A percentile compares a stretch with the other conserved stretches of the same genome.
phyloP scores from a whole-genome alignment of 805 yeast species.

The Kodamaea lidongshanica region DNA sequence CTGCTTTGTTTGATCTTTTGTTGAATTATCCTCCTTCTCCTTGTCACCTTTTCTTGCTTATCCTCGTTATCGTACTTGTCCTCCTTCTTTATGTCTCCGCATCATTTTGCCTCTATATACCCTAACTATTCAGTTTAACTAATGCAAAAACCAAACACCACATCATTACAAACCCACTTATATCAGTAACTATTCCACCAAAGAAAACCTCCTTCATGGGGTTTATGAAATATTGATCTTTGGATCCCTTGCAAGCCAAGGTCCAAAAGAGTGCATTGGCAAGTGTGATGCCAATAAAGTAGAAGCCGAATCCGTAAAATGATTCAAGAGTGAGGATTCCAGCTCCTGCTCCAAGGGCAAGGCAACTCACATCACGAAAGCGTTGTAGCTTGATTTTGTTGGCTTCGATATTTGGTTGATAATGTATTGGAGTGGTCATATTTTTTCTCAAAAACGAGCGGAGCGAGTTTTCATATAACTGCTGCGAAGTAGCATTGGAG shows the following conservation, averaged over 20 bases:
- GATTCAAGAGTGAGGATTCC: conserved; percentile 37
- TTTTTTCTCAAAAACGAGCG: not conserved
- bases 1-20: too few relatives aligned
- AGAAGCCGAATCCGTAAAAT: conserved; percentile 29
- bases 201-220: conserved; percentile 31
- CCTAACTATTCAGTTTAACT: conserved; percentile 20
- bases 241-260: conserved; percentile 28
- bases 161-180: conserved; percentile 41
- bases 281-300: conserved; percentile 27
- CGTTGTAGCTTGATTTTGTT: conserved; percentile 24
- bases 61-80: too few relatives aligned
- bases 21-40: too few relatives aligned
- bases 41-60: not conserved
- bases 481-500: too few relatives aligned
- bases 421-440: conserved; percentile 12
- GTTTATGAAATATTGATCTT: conserved; percentile 17
- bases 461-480: not conserved
- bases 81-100: too few relatives aligned
- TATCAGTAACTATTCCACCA: conserved; percentile 25
- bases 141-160: conserved; percentile 43
- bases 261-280: conserved; percentile 24
- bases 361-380: conserved; percentile 33
- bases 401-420: conserved; percentile 24
- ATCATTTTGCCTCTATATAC: too few relatives aligned
- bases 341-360: conserved; percentile 35